phyloP scores from a whole-genome alignment of 768 basidiomycete genomes.

The Plicaturopsis crispa region DNA sequence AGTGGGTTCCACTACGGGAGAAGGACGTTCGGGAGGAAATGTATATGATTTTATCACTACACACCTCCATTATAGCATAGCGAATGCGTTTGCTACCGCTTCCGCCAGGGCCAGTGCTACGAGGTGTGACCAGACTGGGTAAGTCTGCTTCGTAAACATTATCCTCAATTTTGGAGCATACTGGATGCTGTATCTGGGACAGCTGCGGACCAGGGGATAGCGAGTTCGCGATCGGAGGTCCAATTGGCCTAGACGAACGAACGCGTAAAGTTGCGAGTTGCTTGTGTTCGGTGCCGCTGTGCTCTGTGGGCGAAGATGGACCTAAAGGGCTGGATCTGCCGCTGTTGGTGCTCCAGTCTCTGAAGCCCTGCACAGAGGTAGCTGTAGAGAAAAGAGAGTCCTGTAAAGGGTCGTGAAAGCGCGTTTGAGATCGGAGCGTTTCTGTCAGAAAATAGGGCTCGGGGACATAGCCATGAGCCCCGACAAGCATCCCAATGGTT shows the following conservation, averaged over 20 bases:
- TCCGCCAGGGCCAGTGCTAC: constrained; percentile 52
- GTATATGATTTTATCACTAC: constrained; percentile 11
- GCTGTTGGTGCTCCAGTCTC: constrained; percentile 61
- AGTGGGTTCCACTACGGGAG: constrained; percentile 70
- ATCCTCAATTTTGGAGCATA: constrained; percentile 43
- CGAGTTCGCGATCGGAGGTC: constrained; percentile 31
- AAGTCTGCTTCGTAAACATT: constrained; percentile 66
- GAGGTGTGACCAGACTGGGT: constrained; percentile 77
- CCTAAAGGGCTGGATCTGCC: constrained; percentile 47
- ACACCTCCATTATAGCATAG: constrained; percentile 79
- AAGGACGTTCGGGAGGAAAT: no score
- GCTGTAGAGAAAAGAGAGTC: constrained; percentile 83
- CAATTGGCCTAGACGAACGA: constrained; percentile 65
- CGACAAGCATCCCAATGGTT: constrained; percentile 84
- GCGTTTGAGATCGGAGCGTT: constrained; percentile 70
- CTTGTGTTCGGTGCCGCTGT: constrained; percentile 9
- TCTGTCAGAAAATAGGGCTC: constrained; percentile 86
- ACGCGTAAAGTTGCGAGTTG: constrained; percentile 41
- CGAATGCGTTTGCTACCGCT: constrained; percentile 64
- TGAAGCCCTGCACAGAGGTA: constrained; percentile 69
- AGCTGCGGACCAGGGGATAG: constrained; percentile 22
- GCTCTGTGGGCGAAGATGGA: no score
- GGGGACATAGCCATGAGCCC: constrained; percentile 70
- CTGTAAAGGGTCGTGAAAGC: constrained; percentile 89
- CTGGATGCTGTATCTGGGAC: constrained; percentile 23